Evolutionary conservation across 2,329 filamentous ascomycete genomes (phyloP).

Genomic region (Botrytis cinerea): DNA sequence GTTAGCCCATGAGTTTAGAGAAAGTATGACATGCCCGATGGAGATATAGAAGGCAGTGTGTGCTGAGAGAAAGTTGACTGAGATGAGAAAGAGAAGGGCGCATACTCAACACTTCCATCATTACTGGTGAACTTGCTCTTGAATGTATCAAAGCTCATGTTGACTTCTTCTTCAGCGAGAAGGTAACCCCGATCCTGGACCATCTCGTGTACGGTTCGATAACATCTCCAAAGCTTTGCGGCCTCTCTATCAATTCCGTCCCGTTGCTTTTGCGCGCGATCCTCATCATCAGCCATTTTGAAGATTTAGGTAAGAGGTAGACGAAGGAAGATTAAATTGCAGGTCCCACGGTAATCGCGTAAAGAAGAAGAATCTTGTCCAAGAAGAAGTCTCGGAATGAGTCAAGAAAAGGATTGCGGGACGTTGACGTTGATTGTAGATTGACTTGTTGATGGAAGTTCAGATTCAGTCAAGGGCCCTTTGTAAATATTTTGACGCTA

Average conservation of each 20-base stretch:
- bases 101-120: conserved; percentile 77
- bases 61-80: not conserved
- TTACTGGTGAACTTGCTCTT: conserved; percentile 68
- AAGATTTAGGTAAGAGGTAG: not conserved
- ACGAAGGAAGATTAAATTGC: not conserved
- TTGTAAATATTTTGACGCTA: conserved; percentile 22
- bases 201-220: conserved; percentile 94
- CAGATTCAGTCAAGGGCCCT: conserved; percentile 1
- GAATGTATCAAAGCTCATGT: conserved; percentile 83
- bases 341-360: not conserved
- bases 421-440: not conserved
- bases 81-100: conserved; percentile 2
- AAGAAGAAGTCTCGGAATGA: too few species aligned
- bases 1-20: conserved; percentile 20
- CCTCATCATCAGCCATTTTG: conserved; percentile 39
- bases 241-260: conserved; percentile 46
- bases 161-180: conserved; percentile 84
- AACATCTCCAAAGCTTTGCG: conserved; percentile 86
- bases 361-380: not conserved
- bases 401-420: not conserved
- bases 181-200: conserved; percentile 90
- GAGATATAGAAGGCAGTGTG: conserved; percentile 24
- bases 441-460: not conserved
- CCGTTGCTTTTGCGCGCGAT: conserved; percentile 37
- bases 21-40: not conserved